Base-by-base conservation (phyloP, 331 rosid genomes). In the Ulmus americana region DNA sequence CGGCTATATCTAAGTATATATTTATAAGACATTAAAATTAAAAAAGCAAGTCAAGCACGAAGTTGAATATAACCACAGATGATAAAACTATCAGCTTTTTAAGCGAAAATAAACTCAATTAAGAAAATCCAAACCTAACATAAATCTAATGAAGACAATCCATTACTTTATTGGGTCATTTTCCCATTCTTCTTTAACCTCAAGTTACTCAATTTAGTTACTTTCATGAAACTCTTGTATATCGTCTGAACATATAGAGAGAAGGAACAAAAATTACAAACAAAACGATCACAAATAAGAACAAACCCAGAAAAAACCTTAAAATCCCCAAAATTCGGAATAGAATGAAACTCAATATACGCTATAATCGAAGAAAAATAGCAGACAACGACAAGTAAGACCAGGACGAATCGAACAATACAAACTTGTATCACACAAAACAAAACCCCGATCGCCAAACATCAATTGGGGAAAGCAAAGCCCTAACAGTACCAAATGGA, bases 361-460 rank as follows among this genome's bases (percentile, higher is more conserved):
- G 35, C 35, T 28, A 28, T 2, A 28, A 28, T 28, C 35, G 4
- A 28, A 2, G 35, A 39, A 13, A 28, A 7, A 62, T 45, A 38
- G 39, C 45, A 5, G 15, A 1, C 0, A 40, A n/a, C 28, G 40
- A 35, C 6, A 39, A 20, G 20, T 13, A 42, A 11, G 39, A n/a
- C 38, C 18, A 22, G 13, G 5, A 43, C 44, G 9, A 13, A 28
- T 56, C 61, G 39, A 56, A 56, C 58, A 10, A 28, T 8, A 15
- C 18, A 38, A 11, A 40, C 22, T 10, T 20, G 38, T 0, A 3
- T 13, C 6, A 7, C 20, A 3, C 45, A 49, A 28, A 43, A 6
- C 38, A 3, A 65, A 65, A 59, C 63, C 47, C 67, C 6, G 47
- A 73, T 45, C 64, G 10, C 47, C 6, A 12, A 28, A 9, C 16